Conservation (phyloP, 176 grass and related monocot species). For the Melocanna baccifera region DNA sequence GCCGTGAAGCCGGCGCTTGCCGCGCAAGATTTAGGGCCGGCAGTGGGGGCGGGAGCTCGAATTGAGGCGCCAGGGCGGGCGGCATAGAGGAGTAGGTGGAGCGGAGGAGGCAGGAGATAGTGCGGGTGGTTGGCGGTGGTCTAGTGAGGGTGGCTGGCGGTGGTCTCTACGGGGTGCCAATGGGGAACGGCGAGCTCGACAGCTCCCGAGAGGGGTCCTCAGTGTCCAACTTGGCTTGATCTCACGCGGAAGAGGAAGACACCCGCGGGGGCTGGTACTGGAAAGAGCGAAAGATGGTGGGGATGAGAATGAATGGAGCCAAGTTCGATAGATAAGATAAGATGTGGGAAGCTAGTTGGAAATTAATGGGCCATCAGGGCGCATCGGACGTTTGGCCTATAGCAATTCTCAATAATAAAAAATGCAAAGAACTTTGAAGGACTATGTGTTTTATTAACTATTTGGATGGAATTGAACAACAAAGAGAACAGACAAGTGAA, state of each 20-base stretch:
- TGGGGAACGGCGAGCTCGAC: not conserved
- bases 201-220: constrained; percentile 58
- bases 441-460: too few relatives aligned
- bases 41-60: not conserved
- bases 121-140: constrained; percentile 21
- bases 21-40: accelerated
- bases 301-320: too few relatives aligned
- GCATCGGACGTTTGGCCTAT: too few relatives aligned
- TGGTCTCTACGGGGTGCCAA: not conserved
- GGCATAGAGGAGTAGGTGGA: not conserved
- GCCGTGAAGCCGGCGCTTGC: too few relatives aligned
- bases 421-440: too few relatives aligned
- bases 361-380: too few relatives aligned
- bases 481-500: too few relatives aligned
- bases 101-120: constrained; percentile 33
- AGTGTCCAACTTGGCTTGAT: constrained; percentile 55
- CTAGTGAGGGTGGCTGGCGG: constrained; percentile 29
- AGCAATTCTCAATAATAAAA: too few relatives aligned
- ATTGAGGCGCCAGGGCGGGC: not conserved
- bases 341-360: too few relatives aligned
- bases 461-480: too few relatives aligned
- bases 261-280: not conserved
- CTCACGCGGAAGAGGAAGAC: constrained; percentile 57
- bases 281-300: constrained; percentile 30
- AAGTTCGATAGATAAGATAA: too few relatives aligned